Base-by-base conservation (phyloP, 2,329 filamentous ascomycete genomes). In the Madurella mycetomatis region DNA sequence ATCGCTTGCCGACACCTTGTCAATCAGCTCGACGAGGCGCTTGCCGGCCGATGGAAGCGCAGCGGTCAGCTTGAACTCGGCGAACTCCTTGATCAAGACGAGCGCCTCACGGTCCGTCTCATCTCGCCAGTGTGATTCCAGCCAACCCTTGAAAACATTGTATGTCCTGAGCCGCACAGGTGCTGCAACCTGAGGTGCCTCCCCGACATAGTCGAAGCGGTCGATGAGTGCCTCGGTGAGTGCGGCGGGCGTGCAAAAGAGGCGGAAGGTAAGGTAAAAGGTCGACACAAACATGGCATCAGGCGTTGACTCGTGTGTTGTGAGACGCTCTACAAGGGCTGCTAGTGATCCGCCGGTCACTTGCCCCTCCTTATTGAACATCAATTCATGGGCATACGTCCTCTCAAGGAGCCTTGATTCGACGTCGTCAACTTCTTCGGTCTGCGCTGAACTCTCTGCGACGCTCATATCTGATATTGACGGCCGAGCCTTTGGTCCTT, bases 91-190 rank as follows among this genome's bases (percentile, higher is more conserved):
- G 59, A 99, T 95, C 47, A 88, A 75, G 0, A 80, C 76, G 9
- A 99, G 76, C 1, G 92, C 90, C 12, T 83, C 80, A 50, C 83
- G 82, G 67, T 99, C 94, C 11, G 85, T 84, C 55, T 90, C 84
- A 59, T 90, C 84, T 46, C 88, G 84, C 92, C 94, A 99, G 71
- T 99, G 91, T 7, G 88, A 94, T 73, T 97, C 94, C 17, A 99
- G 76, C 94, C 94, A 99, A 41, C 89, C 88, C 72, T 99, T 99
- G 78, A 99, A 90, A 53, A 91, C 86, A 68, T 99, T 97, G 76
- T 95, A 97, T 1, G 97, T 90, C 49, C 94, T 84, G 46, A 99
- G 76, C 48, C 92, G 85, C 18, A 97, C 92, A 0, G 92, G 90
- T 2, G 79, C 82, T 18, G 91, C 85, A 59, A 92, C 82, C 55